Conservation (phyloP, 441 rosid genomes). For the Gossypium schwendimanii region DNA sequence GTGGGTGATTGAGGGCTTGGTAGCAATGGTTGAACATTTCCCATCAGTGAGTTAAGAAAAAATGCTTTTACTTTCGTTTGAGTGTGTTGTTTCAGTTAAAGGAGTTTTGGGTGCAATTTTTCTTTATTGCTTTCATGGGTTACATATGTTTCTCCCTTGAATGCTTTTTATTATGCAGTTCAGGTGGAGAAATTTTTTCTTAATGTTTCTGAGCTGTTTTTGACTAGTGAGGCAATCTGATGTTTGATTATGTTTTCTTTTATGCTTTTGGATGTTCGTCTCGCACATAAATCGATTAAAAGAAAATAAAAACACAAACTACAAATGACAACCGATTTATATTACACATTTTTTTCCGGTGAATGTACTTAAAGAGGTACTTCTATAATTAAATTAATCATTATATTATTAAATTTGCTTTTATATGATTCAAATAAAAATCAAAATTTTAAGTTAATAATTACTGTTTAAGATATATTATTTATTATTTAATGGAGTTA, state of each 20-base stretch:
- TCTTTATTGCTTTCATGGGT: conserved; percentile 12
- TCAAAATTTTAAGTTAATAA: too few species aligned
- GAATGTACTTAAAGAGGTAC: too few species aligned
- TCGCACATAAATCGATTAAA: background rate
- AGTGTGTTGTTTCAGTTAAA: conserved; percentile 30
- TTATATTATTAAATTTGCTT: too few species aligned
- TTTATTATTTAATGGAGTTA: too few species aligned
- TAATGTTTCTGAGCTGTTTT: conserved; percentile 8
- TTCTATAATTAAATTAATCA: too few species aligned
- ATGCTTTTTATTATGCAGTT: conserved; percentile 42
- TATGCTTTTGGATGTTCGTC: background rate
- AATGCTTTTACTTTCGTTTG: conserved; percentile 27
- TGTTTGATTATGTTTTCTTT: background rate
- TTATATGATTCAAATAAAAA: too few species aligned
- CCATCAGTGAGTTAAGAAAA: conserved; percentile 11
- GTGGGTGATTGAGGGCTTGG: conserved; percentile 13
- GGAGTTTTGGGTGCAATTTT: conserved; percentile 21
- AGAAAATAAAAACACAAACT: too few species aligned
- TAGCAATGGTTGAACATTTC: conserved; percentile 22
- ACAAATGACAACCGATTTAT: too few species aligned
- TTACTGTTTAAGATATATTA: too few species aligned
- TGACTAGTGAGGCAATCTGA: background rate
- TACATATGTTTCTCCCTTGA: conserved; percentile 28
- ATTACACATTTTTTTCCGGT: too few species aligned
- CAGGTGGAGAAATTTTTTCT: conserved; percentile 30